Evolutionary conservation across 1,284 basidiomycete genomes (phyloP).

Genomic region (Irpex sp.): DNA sequence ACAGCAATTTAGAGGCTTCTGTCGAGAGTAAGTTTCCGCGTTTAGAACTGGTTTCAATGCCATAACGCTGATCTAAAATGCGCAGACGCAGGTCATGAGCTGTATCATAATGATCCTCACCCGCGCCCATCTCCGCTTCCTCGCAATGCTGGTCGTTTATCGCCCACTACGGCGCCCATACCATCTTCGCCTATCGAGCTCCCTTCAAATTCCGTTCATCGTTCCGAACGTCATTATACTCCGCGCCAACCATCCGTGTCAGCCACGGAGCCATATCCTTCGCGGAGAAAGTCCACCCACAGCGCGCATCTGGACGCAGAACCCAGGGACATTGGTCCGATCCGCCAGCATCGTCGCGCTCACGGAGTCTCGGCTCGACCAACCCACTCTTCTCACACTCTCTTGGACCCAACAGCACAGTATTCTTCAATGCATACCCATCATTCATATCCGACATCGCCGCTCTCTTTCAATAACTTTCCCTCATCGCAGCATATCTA

Average conservation of each 20-base stretch:
- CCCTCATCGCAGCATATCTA: background rate
- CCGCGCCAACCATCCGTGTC: background rate
- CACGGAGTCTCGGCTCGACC: conserved; percentile 15
- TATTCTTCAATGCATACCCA: background rate
- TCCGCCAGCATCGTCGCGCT: conserved; percentile 13
- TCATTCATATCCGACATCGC: background rate
- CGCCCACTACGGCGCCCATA: background rate
- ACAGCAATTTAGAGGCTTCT: background rate
- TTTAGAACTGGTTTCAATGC: too few species aligned
- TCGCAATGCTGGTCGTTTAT: background rate
- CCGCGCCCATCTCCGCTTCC: background rate
- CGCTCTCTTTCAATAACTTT: background rate
- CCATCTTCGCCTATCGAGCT: background rate
- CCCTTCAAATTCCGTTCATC: background rate
- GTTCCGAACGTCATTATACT: background rate
- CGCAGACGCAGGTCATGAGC: background rate
- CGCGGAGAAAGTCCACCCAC: background rate
- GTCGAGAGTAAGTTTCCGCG: background rate
- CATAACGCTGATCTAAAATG: background rate
- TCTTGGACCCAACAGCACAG: background rate
- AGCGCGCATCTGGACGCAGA: conserved; percentile 2
- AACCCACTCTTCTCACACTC: background rate
- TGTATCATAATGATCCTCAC: background rate
- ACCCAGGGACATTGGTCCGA: conserved; percentile 20
- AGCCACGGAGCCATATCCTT: background rate